Base-by-base conservation (phyloP, 2,329 filamentous ascomycete genomes). In the Epichloe amarillans region DNA sequence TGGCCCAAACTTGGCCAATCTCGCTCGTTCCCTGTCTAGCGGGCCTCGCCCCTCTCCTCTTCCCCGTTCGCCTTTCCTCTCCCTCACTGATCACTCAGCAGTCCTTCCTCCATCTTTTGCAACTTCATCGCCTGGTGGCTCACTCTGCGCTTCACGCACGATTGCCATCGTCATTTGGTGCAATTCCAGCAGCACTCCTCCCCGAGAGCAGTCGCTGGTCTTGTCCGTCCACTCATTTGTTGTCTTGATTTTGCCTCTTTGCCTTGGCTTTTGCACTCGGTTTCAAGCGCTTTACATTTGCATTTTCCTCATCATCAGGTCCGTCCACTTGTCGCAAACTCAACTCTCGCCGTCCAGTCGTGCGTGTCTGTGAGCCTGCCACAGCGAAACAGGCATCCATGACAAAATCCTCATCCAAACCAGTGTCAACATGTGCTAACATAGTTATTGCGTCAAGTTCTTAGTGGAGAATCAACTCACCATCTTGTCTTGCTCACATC, bases 211-310 rank as follows among this genome's bases (percentile, higher is more conserved):
- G 71, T 66, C 69, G 66, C 75, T 80, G 77, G 76, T 75, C 67
- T 77, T 68, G 74, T 64, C 76, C 75, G 76, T 79, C 76, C 76
- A 70, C 74, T 79, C 76, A 72, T 76, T 69, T 68, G 56, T 58
- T 57, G 49, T 44, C 41, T 62, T 57, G 59, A 50, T 58, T 63
- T 65, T 60, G 55, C 54, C 57, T 60, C 59, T 30, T 30, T 58
- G 58, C 54, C 53, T 57, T 58, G 45, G 53, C 52, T 52, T 50
- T 45, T 50, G 46, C 35, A 47, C 46, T 50, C 38, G 37, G 37
- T 47, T 54, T 50, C 23, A 36, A 41, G 50, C 50, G 50, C 46
- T 37, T 57, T 52, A 46, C 50, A 52, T 54, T 54, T 49, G 39
- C 41, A 30, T 52, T 50, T 44, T 47, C 35, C 42, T 43, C 46